phyloP scores from a whole-genome alignment of 1,284 basidiomycete genomes.

The Apiotrichum gracile region DNA sequence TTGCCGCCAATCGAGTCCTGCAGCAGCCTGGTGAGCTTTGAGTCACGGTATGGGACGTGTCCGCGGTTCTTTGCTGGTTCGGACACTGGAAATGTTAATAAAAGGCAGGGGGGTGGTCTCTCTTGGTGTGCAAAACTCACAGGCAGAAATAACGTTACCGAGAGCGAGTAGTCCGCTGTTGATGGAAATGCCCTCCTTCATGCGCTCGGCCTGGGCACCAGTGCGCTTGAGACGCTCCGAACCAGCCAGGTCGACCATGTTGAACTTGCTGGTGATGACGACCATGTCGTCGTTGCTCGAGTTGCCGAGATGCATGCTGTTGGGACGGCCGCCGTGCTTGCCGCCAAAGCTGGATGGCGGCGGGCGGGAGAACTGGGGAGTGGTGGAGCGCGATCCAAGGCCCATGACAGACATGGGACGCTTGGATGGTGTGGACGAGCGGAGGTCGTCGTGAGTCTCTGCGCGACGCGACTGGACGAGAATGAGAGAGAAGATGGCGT shows the following conservation, averaged over 20 bases:
- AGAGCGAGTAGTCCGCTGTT: conserved; percentile 94
- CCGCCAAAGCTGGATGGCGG: conserved; percentile 17
- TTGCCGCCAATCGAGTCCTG: conserved; percentile 99
- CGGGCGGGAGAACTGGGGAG: conserved; percentile 11
- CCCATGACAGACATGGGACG: conserved; percentile 17
- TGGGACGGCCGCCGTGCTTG: conserved; percentile 54
- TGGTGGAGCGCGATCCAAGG: conserved; percentile 13
- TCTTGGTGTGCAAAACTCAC: conserved; percentile 10
- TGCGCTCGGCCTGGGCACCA: conserved; percentile 84
- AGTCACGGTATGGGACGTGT: conserved; percentile 95
- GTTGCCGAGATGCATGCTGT: conserved; percentile 55
- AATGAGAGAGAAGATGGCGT: conserved; percentile 97
- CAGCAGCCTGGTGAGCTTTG: conserved; percentile 83
- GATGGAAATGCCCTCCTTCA: conserved; percentile 95
- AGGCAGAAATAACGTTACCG: conserved; percentile 94
- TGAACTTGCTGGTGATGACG: conserved; percentile 90
- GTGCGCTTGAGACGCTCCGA: conserved; percentile 94
- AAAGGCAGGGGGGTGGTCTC: background rate
- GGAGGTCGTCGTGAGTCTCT: conserved; percentile 5
- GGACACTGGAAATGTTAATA: conserved; percentile 56
- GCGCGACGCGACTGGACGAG: conserved; percentile 60
- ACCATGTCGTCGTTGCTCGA: conserved; percentile 65
- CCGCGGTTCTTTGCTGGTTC: conserved; percentile 63
- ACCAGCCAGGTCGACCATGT: conserved; percentile 96
- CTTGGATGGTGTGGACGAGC: conserved; percentile 15